Evolutionary conservation across 768 basidiomycete species (phyloP), one percentile per base, ranked within the genome.

Genomic region (Lentinula aciculospora): DNA sequence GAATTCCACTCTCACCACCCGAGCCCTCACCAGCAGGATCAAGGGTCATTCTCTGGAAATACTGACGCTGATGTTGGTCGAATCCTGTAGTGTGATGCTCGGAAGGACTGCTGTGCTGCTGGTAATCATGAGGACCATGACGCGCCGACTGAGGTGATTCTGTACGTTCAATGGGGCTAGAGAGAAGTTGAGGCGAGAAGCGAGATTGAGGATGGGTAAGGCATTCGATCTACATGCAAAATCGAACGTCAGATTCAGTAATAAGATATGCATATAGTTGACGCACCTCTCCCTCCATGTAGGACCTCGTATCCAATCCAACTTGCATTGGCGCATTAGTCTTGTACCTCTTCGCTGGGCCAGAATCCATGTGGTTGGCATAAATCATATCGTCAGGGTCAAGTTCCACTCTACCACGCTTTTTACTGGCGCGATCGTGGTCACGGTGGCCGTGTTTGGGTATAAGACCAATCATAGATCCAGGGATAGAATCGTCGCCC

Each of bases 311-410:
- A 2, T 45, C 54, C 42, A 44, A 34, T 9, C 40, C 42, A 12
- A 32, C 42, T n/a, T 42, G 27, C 25, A 31, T 27, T 21, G 56
- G 19, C 21, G 34, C 51, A 36, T 46, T 29, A 10, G 32, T 34
- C 36, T 57, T 49, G 34, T 57, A 57, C 17, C 56, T 46, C 44
- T 57, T 57, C 5, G 27, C 32, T 34, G 23, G 42, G n/a, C 44
- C 55, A 10, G 56, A 21, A 36, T 53, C 31, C 31, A 53, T 53
- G 9, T 36, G 31, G 9, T 36, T 53, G 15, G 13, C 50, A 46
- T 56, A 44, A 3, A 56, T 44, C 54, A 31, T 25, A 28, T 57
- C 45, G 13, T 57, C 56, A 15, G 45, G 10, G n/a, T 48, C 56
- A 27, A 57, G 34, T 23, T 46, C 45, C 10, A 39, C 36, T 37